Evolutionary conservation across 2,329 filamentous ascomycete species (phyloP), one percentile per base, ranked within the genome.

Genomic region (Aspergillus terreus): DNA sequence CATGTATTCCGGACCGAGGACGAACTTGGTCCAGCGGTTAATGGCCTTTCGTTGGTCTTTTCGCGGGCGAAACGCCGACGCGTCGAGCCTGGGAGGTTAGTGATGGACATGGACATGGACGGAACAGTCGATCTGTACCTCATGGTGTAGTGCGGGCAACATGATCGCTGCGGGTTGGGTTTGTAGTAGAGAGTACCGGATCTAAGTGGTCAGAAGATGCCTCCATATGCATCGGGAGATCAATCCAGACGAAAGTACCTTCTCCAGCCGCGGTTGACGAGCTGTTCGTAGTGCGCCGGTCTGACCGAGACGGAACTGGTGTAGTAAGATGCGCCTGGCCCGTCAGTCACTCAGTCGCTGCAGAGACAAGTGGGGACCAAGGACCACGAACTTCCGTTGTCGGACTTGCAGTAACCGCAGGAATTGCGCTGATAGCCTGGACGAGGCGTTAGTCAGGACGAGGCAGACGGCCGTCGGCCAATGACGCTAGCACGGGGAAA

Each of bases 91-190:
- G 41, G 9, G 25, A 19, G 38, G 35, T 54, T 27, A 52, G 27
- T 23, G 35, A 38, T 14, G 27, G 27, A 3, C 35, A 6, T 38
- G 35, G 35, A 17, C 11, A 35, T 35, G 33, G 10, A 12, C 11
- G 19, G 40, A 23, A 6, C 21, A 47, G 3, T 3, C 19, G 6
- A 33, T n/a, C 50, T 57, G 23, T 53, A 75, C 72, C 76, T 73
- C 56, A 78, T 67, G 11, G 76, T 78, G 58, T 78, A 97, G 65
- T 96, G 91, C 42, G 92, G 91, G 69, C 94, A 99, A 65, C 94
- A 99, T 55, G 90, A 88, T 51, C 84, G 79, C 52, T 81, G 80
- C 62, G 90, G 85, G 69, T 78, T 76, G 57, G 73, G 76, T 59
- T 77, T 78, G 60, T 78, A 78, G 61, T 76, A 78, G 44, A 76